Evolutionary conservation across 768 basidiomycete genomes (phyloP).

Genomic region (Hortiboletus flavorubellus): DNA sequence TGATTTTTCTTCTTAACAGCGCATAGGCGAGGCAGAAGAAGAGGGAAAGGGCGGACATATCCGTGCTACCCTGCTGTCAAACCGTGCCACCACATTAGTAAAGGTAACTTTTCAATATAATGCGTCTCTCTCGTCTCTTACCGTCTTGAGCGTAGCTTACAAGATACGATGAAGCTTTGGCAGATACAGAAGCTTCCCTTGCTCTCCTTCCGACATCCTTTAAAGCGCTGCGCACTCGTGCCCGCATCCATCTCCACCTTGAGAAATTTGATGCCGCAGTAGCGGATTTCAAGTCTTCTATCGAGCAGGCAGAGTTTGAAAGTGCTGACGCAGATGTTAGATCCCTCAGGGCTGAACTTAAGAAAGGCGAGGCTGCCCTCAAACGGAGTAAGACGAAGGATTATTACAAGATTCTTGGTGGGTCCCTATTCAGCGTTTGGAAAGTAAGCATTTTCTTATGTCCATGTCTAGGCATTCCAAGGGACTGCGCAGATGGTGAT

Average conservation of each 20-base stretch:
- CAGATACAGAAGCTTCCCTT: conserved; percentile 69
- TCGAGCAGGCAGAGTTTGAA: conserved; percentile 67
- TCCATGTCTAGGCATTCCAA: conserved; percentile 31
- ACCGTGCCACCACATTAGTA: conserved; percentile 76
- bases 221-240: conserved; percentile 86
- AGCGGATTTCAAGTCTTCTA: conserved; percentile 75
- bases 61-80: conserved; percentile 75
- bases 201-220: conserved; percentile 60
- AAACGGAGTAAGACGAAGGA: conserved; percentile 91
- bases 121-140: background rate
- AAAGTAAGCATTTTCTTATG: background rate
- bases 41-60: conserved; percentile 81
- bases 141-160: conserved; percentile 46
- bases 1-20: conserved; percentile 35
- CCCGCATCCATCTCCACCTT: conserved; percentile 69
- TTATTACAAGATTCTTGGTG: conserved; percentile 75
- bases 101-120: conserved; percentile 46
- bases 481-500: conserved; percentile 63
- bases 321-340: conserved; percentile 61
- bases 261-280: conserved; percentile 73
- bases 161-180: conserved; percentile 62
- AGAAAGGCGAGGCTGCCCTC: conserved; percentile 76
- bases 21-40: conserved; percentile 61
- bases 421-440: background rate
- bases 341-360: conserved; percentile 61